Evolutionary conservation across 495 filamentous ascomycete species (phyloP), one percentile per base, ranked within the genome.

Genomic region (Podospora pseudoanserina): DNA sequence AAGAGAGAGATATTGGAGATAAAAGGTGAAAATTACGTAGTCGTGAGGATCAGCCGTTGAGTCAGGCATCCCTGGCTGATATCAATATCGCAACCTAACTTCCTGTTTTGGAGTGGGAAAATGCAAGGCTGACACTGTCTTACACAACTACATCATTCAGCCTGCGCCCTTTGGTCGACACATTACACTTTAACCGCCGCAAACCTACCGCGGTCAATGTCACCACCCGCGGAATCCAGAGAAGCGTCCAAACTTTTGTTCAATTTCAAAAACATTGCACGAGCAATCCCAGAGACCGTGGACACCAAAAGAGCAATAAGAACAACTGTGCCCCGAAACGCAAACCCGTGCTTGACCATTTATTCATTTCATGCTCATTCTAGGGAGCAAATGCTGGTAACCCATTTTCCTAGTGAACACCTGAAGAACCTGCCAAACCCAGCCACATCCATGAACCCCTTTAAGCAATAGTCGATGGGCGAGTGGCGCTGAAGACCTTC

Each of bases 401-500:
- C 79, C 81, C 81, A 75, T 82, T 79, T 82, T 80, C 81, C 81
- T 80, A 79, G 76, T 83, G 78, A 84, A 84, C 80, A 83, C 81
- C 82, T 73, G 78, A 79, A 80, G 78, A 79, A 75, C 79, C 81
- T 79, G 78, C 82, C 82, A 78, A 82, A 77, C 78, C 76, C 79
- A 79, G 74, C 74, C 68, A 73, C 69, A 67, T 78, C 73, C 71
- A 77, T 75, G 74, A 78, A 78, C 78, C 74, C 77, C 66, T 72
- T 79, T 75, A 85, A 79, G 80, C 81, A 79, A 97, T 97, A 78
- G 95, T 98, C 70, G 91, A 90, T 77, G 95, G 95, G 83, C 95
- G 88, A 81, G 88, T 92, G 79, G 92, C 88, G 78, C 90, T 85
- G 85, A 94, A 99, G 78, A 98, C 78, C 86, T 95, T 96, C 85